Conservation (phyloP, 768 basidiomycete species). For the Rhodotorula paludigena region DNA sequence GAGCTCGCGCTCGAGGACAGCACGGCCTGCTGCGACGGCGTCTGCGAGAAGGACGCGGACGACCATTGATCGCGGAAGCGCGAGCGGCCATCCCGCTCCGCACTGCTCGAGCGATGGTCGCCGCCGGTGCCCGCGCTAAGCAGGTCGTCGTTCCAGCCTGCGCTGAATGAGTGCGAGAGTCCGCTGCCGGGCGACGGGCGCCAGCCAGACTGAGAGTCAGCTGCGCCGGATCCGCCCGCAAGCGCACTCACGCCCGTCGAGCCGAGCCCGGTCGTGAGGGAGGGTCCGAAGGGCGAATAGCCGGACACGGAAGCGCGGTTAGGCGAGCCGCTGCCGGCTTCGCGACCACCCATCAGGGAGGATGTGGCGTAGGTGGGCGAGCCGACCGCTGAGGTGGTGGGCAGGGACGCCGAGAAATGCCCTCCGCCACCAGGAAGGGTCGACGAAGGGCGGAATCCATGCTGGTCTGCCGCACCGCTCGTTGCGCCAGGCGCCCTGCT, state of each 20-base stretch:
- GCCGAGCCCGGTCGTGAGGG: background rate
- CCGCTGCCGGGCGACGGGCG: background rate
- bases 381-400: constrained; percentile 32
- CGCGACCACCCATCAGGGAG: too few relatives aligned
- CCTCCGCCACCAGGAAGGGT: background rate
- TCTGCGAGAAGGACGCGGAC: constrained; percentile 22
- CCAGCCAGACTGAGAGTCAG: background rate
- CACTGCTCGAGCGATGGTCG: background rate
- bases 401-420: constrained; percentile 34
- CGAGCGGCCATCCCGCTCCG: constrained; percentile 1
- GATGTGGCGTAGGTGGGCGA: constrained; percentile 15
- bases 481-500: too few relatives aligned
- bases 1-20: constrained; percentile 5
- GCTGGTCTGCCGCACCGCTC: constrained; percentile 22
- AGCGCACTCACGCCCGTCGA: too few relatives aligned
- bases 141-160: constrained; percentile 20
- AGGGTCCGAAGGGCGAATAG: constrained; percentile 14
- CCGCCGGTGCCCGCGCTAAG: background rate
- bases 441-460: constrained; percentile 33
- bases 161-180: constrained; percentile 22
- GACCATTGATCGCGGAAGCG: constrained; percentile 14
- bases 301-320: background rate
- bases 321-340: background rate
- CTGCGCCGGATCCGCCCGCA: too few relatives aligned
- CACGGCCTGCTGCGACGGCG: background rate